Conservation (phyloP, 2,329 filamentous ascomycete genomes). For the Pseudovirgaria hyperparasitica region DNA sequence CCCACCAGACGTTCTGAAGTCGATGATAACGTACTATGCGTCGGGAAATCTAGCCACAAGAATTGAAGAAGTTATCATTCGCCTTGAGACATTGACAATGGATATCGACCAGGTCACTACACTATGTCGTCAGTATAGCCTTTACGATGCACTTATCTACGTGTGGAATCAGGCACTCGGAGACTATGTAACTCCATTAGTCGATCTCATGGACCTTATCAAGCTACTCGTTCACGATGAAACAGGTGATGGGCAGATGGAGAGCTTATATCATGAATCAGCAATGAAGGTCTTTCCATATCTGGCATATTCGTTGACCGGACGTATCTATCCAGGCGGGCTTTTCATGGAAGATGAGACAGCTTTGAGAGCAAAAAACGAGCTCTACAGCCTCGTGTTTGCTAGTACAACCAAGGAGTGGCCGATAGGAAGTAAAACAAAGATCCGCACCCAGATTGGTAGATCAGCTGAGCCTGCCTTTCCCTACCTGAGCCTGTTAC, state of each 20-base stretch:
- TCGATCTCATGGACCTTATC: slow-evolving; percentile 61
- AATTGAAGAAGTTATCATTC: slow-evolving; percentile 88
- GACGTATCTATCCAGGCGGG: slow-evolving; percentile 82
- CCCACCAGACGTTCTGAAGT: slow-evolving; percentile 75
- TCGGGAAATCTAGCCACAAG: slow-evolving; percentile 60
- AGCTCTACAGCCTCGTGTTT: slow-evolving; percentile 89
- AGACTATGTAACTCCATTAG: slow-evolving; percentile 84
- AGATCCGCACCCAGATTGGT: slow-evolving; percentile 47
- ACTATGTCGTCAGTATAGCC: slow-evolving; percentile 78
- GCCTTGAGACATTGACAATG: slow-evolving; percentile 78
- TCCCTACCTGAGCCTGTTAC: slow-evolving; percentile 69
- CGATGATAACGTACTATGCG: slow-evolving; percentile 71
- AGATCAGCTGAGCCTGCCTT: slow-evolving; percentile 58
- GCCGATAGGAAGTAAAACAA: slow-evolving; percentile 51
- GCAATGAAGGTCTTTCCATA: slow-evolving; percentile 92
- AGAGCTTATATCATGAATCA: slow-evolving; percentile 52
- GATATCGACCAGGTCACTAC: slow-evolving; percentile 88
- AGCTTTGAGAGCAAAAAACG: slow-evolving; percentile 65
- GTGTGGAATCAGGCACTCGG: slow-evolving; percentile 86
- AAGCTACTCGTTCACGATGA: slow-evolving; percentile 42
- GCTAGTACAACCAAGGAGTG: slow-evolving; percentile 66
- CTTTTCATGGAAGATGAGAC: slow-evolving; percentile 59
- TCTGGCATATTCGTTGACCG: slow-evolving; percentile 80
- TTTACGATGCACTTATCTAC: slow-evolving; percentile 93
- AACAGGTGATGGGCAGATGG: slow-evolving; percentile 40